A percentile compares a stretch with the other conserved stretches of the same genome.
These are phyloP conservation scores for Vitis hybrid DNA, from an alignment of 177 flowering plant genomes.

Conservation along the genomic window DNA sequence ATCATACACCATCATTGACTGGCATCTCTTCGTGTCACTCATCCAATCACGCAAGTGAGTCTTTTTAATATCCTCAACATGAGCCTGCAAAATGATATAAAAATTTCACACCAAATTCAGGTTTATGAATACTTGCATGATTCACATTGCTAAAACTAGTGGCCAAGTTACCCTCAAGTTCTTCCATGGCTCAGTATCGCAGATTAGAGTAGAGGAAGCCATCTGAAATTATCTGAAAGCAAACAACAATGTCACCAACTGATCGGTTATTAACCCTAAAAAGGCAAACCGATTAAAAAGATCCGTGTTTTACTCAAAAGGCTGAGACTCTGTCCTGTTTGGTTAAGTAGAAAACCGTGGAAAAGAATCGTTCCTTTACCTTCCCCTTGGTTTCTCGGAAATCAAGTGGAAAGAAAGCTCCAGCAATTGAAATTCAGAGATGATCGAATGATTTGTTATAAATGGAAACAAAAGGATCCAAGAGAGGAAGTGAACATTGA, in stretches of 20 bases:
- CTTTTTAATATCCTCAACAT: slow-evolving; percentile 73
- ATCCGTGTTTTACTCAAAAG: no score
- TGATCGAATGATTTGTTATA: no score
- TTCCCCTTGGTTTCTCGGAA: no score
- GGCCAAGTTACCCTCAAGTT: slow-evolving; percentile 62
- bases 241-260: neutral
- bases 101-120: neutral
- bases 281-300: neutral
- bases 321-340: no score
- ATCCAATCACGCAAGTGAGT: slow-evolving; percentile 85
- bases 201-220: slow-evolving; percentile 65
- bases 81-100: slow-evolving; percentile 45
- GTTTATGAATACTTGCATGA: neutral
- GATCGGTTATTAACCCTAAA: neutral
- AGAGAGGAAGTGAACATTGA: no score
- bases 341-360: no score
- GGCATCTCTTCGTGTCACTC: slow-evolving; percentile 67
- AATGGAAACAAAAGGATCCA: no score
- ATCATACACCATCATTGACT: slow-evolving; percentile 85
- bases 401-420: no score
- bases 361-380: no score
- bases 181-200: slow-evolving; percentile 80
- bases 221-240: slow-evolving; percentile 23
- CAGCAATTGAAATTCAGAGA: no score
- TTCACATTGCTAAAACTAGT: neutral